phyloP scores from a whole-genome alignment of 2,329 filamentous ascomycete genomes.

The Alternaria dauci region DNA sequence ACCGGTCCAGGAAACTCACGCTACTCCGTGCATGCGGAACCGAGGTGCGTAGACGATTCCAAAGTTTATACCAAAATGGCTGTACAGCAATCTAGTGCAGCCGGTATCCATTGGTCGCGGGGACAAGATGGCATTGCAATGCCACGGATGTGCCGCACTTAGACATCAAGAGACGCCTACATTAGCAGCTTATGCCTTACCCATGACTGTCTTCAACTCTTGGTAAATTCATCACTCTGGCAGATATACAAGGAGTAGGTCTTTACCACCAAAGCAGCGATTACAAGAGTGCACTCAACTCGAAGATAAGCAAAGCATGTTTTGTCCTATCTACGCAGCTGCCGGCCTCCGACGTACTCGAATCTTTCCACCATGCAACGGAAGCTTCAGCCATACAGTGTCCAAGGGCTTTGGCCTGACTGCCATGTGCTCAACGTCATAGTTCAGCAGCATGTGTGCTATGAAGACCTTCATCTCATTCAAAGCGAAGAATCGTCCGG shows the following conservation, averaged over 20 bases:
- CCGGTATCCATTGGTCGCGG: not conserved
- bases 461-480: slow-evolving; percentile 31
- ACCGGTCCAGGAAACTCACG: no score
- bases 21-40: no score
- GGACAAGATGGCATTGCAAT: no score
- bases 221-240: not conserved
- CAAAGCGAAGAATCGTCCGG: slow-evolving; percentile 25
- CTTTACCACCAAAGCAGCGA: not conserved
- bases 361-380: slow-evolving; percentile 18
- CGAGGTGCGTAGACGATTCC: no score
- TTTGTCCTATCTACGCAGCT: not conserved
- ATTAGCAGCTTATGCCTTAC: not conserved
- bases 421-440: slow-evolving; percentile 23
- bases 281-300: not conserved
- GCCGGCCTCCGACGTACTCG: slow-evolving; percentile 6
- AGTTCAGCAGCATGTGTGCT: slow-evolving; percentile 27
- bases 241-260: not conserved
- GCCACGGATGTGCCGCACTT: no score
- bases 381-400: slow-evolving; percentile 24
- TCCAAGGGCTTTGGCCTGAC: slow-evolving; percentile 22
- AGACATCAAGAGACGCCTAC: no score
- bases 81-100: no score
- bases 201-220: not conserved
- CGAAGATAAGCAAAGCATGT: not conserved
- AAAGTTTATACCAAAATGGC: no score